Percentiles rank a stretch among this genome's conserved stretches.
Conservation (phyloP, 2,329 filamentous ascomycete species). For the Chaetothyriales sp. region DNA sequence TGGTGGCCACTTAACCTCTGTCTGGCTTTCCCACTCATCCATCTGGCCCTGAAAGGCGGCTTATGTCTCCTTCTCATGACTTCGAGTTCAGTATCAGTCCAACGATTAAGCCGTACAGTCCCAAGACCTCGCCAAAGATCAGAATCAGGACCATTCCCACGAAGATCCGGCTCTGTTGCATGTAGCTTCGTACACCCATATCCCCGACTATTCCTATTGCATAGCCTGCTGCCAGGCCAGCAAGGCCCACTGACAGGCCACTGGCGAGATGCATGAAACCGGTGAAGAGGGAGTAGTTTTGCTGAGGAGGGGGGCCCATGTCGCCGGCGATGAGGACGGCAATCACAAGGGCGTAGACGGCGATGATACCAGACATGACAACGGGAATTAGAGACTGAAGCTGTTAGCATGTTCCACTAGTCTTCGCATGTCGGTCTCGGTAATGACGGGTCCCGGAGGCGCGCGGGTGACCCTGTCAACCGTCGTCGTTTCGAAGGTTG, state of each 20-base stretch:
- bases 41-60: not conserved
- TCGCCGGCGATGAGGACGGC: constrained; percentile 90
- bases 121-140: constrained; percentile 95
- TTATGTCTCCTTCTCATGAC: constrained; percentile 33
- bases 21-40: not conserved
- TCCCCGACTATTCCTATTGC: constrained; percentile 94
- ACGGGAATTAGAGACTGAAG: constrained; percentile 35
- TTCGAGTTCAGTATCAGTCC: constrained; percentile 86
- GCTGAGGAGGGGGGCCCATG: constrained; percentile 53
- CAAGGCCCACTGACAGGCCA: constrained; percentile 79
- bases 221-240: constrained; percentile 86
- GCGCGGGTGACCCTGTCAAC: not conserved
- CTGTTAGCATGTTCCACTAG: not conserved
- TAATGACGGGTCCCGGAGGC: too few species aligned
- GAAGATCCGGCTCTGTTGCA: constrained; percentile 90
- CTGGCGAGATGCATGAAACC: constrained; percentile 90
- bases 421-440: not conserved
- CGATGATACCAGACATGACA: constrained; percentile 97
- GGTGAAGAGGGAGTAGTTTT: constrained; percentile 69
- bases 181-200: constrained; percentile 79
- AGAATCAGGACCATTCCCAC: constrained; percentile 97
- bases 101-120: constrained; percentile 90
- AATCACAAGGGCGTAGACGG: constrained; percentile 93
- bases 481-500: not conserved
- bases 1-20: not conserved